Conservation (phyloP, 31 red algal genomes). For the Asparagopsis taxiformis region DNA sequence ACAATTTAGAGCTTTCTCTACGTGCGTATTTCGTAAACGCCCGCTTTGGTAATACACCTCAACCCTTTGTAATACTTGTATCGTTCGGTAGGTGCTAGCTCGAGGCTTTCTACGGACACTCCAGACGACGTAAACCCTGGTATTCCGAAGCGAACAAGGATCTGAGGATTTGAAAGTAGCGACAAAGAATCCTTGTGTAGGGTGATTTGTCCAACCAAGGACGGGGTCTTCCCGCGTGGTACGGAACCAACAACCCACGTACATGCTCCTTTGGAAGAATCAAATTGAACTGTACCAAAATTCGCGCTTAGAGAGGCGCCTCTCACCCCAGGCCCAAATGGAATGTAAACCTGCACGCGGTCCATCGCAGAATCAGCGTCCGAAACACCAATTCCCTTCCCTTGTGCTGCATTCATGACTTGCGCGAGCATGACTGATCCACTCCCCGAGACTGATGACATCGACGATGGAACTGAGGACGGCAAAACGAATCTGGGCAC, state of each 20-base stretch:
- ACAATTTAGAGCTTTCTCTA: too few species aligned
- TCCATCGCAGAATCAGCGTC: constrained; percentile 58
- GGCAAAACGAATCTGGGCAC: constrained; percentile 41
- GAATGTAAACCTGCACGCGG: constrained; percentile 56
- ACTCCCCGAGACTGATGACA: not conserved
- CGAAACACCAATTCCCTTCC: constrained; percentile 10
- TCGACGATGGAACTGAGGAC: not conserved
- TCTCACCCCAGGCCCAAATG: constrained; percentile 57
- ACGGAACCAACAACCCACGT: constrained; percentile 76
- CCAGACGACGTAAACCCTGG: constrained; percentile 60
- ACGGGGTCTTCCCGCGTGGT: constrained; percentile 46
- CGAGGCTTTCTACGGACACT: constrained; percentile 71
- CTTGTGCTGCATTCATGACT: constrained; percentile 67
- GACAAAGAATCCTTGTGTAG: constrained; percentile 12
- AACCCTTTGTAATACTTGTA: constrained; percentile 95
- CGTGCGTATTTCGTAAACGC: constrained; percentile 79
- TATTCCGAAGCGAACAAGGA: constrained; percentile 63
- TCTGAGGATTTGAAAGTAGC: constrained; percentile 35
- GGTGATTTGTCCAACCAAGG: constrained; percentile 67
- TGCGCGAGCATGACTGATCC: constrained; percentile 59
- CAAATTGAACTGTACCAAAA: constrained; percentile 75
- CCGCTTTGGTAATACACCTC: constrained; percentile 82
- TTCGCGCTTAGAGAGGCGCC: constrained; percentile 65
- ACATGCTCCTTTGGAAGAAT: constrained; percentile 56
- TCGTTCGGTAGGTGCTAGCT: constrained; percentile 48